phyloP scores from a whole-genome alignment of 768 basidiomycete genomes.

The Boletus rubroflammeus region DNA sequence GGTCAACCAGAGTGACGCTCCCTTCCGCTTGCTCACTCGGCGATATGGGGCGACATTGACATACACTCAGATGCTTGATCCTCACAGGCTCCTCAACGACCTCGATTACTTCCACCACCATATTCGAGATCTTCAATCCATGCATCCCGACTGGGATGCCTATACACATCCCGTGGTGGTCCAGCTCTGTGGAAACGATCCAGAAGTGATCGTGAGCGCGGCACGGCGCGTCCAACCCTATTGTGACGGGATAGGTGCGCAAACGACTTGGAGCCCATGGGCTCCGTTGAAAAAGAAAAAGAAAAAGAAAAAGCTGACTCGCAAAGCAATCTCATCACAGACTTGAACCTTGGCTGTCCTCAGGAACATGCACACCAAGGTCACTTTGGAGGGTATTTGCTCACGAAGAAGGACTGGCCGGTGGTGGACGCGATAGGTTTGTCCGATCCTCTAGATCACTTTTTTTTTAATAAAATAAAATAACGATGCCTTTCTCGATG shows the following conservation, averaged over 20 bases:
- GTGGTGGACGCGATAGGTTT: constrained; percentile 64
- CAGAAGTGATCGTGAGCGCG: constrained; percentile 56
- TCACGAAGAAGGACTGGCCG: constrained; percentile 70
- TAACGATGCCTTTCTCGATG: neutral
- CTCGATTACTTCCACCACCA: constrained; percentile 62
- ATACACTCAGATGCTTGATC: constrained; percentile 76
- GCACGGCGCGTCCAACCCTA: constrained; percentile 54
- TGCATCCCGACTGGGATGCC: constrained; percentile 12
- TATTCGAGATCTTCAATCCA: constrained; percentile 48
- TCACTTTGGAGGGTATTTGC: constrained; percentile 74
- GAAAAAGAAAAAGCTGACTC: neutral
- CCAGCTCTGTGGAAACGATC: constrained; percentile 71
- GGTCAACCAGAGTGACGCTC: constrained; percentile 77
- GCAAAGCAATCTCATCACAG: constrained; percentile 35
- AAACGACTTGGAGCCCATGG: neutral
- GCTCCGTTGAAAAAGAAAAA: no score
- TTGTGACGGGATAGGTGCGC: constrained; percentile 68
- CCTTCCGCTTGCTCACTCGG: constrained; percentile 62
- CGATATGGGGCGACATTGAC: constrained; percentile 62
- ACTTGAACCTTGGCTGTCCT: constrained; percentile 80
- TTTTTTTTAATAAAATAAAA: neutral
- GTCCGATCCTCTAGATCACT: neutral
- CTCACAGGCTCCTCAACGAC: constrained; percentile 60
- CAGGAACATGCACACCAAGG: constrained; percentile 63
- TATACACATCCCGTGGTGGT: constrained; percentile 54